Evolutionary conservation across 2,329 filamentous ascomycete genomes (phyloP).

Genomic region (Raffaelea arxii): DNA sequence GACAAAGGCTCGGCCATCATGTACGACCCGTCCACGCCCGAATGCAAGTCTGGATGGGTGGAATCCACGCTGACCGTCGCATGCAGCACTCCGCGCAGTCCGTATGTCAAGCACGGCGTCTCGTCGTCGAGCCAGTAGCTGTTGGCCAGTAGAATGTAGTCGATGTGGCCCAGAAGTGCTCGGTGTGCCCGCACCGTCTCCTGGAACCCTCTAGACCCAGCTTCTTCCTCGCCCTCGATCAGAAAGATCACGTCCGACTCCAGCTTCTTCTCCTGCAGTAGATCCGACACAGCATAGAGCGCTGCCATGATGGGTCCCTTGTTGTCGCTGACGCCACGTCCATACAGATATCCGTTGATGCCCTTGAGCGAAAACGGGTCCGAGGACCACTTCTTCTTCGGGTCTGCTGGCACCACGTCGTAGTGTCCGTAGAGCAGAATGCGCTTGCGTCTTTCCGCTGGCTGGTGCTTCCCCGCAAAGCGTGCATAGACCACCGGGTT

Average conservation of each 20-base stretch:
- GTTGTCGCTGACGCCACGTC: constrained; percentile 93
- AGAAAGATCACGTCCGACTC: constrained; percentile 86
- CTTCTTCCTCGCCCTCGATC: constrained; percentile 95
- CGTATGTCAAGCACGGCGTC: constrained; percentile 90
- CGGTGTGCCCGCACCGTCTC: constrained; percentile 74
- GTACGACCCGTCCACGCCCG: constrained; percentile 89
- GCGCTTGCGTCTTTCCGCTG: constrained; percentile 59
- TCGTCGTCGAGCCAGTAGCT: constrained; percentile 98
- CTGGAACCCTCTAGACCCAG: constrained; percentile 82
- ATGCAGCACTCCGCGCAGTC: constrained; percentile 85
- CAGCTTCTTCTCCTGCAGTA: constrained; percentile 73
- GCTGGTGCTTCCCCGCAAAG: constrained; percentile 61
- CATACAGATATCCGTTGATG: constrained; percentile 86
- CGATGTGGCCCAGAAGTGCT: constrained; percentile 74
- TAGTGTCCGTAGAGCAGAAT: constrained; percentile 98
- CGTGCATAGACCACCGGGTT: constrained; percentile 92
- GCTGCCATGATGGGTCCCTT: constrained; percentile 94
- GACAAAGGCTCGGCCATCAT: constrained; percentile 86
- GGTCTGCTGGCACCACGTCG: constrained; percentile 87
- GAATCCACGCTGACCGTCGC: constrained; percentile 85
- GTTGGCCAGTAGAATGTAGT: constrained; percentile 92
- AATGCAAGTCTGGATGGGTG: constrained; percentile 79
- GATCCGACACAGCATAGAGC: constrained; percentile 83
- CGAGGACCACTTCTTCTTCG: constrained; percentile 73
- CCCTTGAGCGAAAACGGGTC: constrained; percentile 88